Conservation (phyloP, 2,329 filamentous ascomycete species). For the Aspergillus pseudotamarii region DNA sequence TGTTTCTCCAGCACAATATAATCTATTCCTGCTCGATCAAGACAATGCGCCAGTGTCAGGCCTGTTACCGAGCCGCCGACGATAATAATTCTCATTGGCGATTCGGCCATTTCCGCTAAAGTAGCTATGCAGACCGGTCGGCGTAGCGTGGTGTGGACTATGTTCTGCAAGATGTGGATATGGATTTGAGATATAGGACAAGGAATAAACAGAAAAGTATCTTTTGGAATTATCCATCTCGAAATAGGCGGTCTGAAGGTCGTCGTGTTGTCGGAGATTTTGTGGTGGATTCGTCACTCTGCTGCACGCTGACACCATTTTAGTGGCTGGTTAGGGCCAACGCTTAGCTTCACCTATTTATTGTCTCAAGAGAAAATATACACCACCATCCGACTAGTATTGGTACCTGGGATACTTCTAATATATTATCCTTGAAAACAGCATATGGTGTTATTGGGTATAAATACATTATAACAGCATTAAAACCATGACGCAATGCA, state of each 20-base stretch:
- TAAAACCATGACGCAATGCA: not conserved
- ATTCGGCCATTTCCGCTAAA: not conserved
- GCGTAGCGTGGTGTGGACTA: not conserved
- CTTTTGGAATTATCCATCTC: not conserved
- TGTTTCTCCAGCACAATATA: constrained; percentile 47
- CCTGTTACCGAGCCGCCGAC: constrained; percentile 55
- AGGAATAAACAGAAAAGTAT: not conserved
- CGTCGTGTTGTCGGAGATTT: not conserved
- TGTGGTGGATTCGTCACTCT: not conserved
- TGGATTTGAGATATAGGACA: not conserved
- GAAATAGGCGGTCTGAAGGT: not conserved
- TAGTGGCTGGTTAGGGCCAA: not conserved
- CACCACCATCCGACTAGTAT: too few species aligned
- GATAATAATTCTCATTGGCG: constrained; percentile 44
- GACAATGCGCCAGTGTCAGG: constrained; percentile 49
- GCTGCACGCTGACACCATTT: constrained; percentile 1
- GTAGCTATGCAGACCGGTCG: not conserved
- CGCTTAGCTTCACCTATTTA: not conserved
- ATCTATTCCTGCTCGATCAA: constrained; percentile 50
- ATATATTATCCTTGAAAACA: too few species aligned
- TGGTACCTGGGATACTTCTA: too few species aligned
- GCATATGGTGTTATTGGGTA: not conserved
- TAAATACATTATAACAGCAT: not conserved
- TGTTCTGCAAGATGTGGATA: not conserved
- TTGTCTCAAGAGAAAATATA: not conserved